Evolutionary conservation across 352 stramenopile species (phyloP), one percentile per base, ranked within the genome.

Genomic region (Globisporangium lucens): DNA sequence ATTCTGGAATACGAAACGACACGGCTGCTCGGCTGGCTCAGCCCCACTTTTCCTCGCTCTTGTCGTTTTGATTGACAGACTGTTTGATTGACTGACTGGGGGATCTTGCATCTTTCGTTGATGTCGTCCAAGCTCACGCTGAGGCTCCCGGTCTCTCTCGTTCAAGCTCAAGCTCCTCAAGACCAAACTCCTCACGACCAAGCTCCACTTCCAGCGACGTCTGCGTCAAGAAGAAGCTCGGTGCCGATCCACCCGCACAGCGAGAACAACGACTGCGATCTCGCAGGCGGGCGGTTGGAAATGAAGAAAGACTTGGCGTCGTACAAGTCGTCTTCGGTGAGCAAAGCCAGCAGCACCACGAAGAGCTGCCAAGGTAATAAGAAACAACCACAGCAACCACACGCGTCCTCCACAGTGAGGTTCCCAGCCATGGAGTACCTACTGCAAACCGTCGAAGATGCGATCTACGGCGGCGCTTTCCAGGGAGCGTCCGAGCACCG

Each of bases 101-200:
- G 6, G 15, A 22, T 22, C 43, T 24, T 49, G 5, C n/a, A 49
- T 35, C 30, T 41, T 41, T 51, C 43, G 43, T 20, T n/a, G 24
- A 68, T 68, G 63, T 9, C 53, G 6, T 68, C 63, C 52, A 68
- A 63, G 63, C 38, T 61, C 51, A 55, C 62, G 8, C 17, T 56
- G n/a, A 24, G 62, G 30, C 53, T 51, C 3, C 53, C 43, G 47
- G 46, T 27, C 29, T 66, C 46, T 35, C 46, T 13, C 17, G 17
- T 12, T 51, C 43, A 51, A 12, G 7, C 17, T 51, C 43, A 51
- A 10, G 43, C 8, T 46, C 36, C 22, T 46, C 36, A 43, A 43
- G 36, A 13, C 56, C 59, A 4, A 30, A 15, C 33, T 38, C 33
- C 33, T 38, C 33, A 12, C 33, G 33, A 17, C 10, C 53, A 43